These are phyloP conservation scores for Ormosia semicastrata DNA, from an alignment of 306 rosid species.

Conservation along the genomic window DNA sequence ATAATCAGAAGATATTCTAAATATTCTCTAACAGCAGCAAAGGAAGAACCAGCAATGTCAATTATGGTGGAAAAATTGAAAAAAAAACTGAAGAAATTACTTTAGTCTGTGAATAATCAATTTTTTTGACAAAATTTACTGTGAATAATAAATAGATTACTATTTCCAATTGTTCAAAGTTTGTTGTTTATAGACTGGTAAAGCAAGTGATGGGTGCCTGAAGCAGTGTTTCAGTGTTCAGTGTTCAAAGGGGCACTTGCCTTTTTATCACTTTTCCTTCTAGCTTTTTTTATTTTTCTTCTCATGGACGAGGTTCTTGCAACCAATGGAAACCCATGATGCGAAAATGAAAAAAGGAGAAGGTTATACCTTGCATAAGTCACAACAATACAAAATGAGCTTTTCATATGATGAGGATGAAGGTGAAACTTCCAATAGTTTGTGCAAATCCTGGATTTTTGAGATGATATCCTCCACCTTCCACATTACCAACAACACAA, in stretches of 20 bases:
- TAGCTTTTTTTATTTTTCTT: neutral
- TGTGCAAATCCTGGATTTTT: constrained; percentile 58
- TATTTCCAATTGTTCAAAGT: neutral
- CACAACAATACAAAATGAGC: constrained; percentile 62
- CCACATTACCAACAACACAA: constrained; percentile 33
- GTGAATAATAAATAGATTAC: neutral
- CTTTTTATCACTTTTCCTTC: neutral
- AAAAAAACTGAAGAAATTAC: neutral
- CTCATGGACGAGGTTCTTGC: neutral
- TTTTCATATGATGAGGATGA: constrained; percentile 61
- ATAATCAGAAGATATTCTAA: too few relatives aligned
- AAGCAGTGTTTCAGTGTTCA: neutral
- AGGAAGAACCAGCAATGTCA: neutral
- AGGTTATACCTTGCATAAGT: constrained; percentile 56
- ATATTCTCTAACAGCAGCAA: too few relatives aligned
- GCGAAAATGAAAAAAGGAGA: constrained; percentile 16
- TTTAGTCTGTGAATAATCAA: neutral
- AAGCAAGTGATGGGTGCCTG: neutral
- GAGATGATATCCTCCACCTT: constrained; percentile 75
- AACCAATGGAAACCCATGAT: neutral
- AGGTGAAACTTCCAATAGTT: constrained; percentile 51
- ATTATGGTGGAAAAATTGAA: neutral
- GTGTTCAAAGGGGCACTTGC: neutral
- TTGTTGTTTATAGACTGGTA: neutral
- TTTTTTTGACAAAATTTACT: neutral